phyloP scores from a whole-genome alignment of 2,329 filamentous ascomycete genomes.

The Ophidiomyces ophidiicola region DNA sequence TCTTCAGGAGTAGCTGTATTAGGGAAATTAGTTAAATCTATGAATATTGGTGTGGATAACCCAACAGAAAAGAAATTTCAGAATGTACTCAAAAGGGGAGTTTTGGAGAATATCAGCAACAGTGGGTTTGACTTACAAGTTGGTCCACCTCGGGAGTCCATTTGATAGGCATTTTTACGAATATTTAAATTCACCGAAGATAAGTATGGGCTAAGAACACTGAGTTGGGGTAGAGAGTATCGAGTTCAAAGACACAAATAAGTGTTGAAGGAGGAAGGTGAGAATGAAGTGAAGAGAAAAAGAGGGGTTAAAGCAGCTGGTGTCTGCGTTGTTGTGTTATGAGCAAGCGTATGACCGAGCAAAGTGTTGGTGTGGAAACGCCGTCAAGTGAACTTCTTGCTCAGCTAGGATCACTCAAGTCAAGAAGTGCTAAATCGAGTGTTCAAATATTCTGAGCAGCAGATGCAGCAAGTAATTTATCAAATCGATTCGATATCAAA shows the following conservation, averaged over 20 bases:
- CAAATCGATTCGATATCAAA: too few species aligned
- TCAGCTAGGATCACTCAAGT: too few species aligned
- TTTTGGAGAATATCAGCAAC: not conserved
- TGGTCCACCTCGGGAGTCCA: constrained; percentile 30
- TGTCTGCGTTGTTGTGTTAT: too few species aligned
- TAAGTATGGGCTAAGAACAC: too few species aligned
- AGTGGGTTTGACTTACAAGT: constrained; percentile 19
- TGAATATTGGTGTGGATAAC: not conserved
- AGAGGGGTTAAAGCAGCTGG: too few species aligned
- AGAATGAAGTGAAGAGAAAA: not conserved
- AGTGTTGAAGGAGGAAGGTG: not conserved
- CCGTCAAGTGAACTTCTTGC: too few species aligned
- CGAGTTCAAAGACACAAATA: too few species aligned
- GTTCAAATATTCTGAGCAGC: too few species aligned
- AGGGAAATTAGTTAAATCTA: not conserved
- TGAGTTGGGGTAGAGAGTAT: not conserved
- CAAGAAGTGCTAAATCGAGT: too few species aligned
- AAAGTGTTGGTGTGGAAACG: too few species aligned
- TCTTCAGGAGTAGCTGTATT: constrained; percentile 30
- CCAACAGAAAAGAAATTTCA: not conserved
- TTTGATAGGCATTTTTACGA: constrained; percentile 25
- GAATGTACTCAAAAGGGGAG: not conserved
- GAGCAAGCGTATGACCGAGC: too few species aligned
- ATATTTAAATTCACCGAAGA: not conserved
- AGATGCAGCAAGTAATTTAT: too few species aligned